Base-by-base conservation (phyloP, 331 rosid genomes). In the Arachis monticola region DNA sequence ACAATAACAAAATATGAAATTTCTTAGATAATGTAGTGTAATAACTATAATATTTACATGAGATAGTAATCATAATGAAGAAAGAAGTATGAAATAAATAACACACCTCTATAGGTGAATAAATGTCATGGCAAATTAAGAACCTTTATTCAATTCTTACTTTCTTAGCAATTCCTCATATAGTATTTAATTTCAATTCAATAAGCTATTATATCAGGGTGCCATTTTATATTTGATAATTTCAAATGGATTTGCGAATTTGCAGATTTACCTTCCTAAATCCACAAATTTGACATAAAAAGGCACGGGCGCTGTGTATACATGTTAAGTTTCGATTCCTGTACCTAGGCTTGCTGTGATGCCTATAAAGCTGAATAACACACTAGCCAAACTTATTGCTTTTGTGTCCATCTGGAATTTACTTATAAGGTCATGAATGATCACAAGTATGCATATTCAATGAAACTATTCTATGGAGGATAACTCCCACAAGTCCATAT, bases 381-480 rank as follows among this genome's bases (percentile, higher is more conserved):
- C 10, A 46, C 60, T 8, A 3, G 56, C 46, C n/a, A 51, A 55
- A 60, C 27, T n/a, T 46, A 82, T 55, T 61, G 38, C 2, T 68
- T 74, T 45, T 65, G 46, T n/a, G 73, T 55, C 72, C 46, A 45
- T 31, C 38, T 60, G 12, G 31, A 51, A 10, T 66, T 70, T 59
- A 64, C 53, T 60, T 60, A 67, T 44, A 67, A 6, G 17, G 40
- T 70, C 70, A 31, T 7, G 79, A 57, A 66, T 46, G 67, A 67
- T 55, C 22, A 73, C 60, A 35, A 72, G 62, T 1, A 6, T 3
- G 13, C 10, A 27, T 27, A 35, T 30, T 32, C 63, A 67, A 47
- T 73, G 70, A 77, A 73, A 82, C 75, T 56, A 41, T 74, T 74
- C 41, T 60, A n/a, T 45, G 10, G 44, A 82, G 31, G 31, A 65